Conservation (phyloP, 352 stramenopile genomes). For the Pythium periplocum region DNA sequence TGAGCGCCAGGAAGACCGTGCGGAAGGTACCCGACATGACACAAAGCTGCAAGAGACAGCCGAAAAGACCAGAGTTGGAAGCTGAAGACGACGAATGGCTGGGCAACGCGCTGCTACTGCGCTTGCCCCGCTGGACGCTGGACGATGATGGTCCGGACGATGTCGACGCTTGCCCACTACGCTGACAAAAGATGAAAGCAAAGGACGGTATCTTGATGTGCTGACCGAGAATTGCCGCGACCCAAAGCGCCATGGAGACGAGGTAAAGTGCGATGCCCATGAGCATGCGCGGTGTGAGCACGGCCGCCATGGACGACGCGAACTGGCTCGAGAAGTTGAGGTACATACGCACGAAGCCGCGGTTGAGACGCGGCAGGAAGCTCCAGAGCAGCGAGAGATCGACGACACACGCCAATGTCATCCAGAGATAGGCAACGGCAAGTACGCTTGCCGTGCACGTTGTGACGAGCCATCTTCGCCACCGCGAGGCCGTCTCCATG, state of each 20-base stretch:
- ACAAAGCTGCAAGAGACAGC: neutral
- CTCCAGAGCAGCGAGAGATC: slow-evolving; percentile 10
- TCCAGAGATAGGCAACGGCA: slow-evolving; percentile 4
- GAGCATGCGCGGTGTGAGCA: neutral
- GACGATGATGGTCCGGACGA: too few species aligned
- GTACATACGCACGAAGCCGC: slow-evolving; percentile 12
- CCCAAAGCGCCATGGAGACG: slow-evolving; percentile 6
- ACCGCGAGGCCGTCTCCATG: neutral
- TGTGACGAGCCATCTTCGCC: neutral
- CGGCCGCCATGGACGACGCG: slow-evolving; percentile 6
- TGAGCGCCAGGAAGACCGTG: slow-evolving; percentile 4
- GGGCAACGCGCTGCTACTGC: neutral
- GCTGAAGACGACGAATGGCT: neutral
- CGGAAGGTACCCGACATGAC: slow-evolving; percentile 2
- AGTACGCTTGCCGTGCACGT: neutral
- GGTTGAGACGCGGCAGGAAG: slow-evolving; percentile 11
- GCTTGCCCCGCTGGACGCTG: too few species aligned
- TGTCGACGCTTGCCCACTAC: too few species aligned
- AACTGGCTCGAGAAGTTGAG: slow-evolving; percentile 8
- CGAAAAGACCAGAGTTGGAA: neutral
- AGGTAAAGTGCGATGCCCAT: neutral
- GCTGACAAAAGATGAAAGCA: slow-evolving; percentile 1
- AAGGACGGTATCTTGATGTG: slow-evolving; percentile 3
- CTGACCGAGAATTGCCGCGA: neutral
- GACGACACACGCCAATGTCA: slow-evolving; percentile 11